Percentiles rank a stretch among this genome's conserved stretches.
Conservation (phyloP, 352 stramenopile genomes). For the Sclerospora graminicola region DNA sequence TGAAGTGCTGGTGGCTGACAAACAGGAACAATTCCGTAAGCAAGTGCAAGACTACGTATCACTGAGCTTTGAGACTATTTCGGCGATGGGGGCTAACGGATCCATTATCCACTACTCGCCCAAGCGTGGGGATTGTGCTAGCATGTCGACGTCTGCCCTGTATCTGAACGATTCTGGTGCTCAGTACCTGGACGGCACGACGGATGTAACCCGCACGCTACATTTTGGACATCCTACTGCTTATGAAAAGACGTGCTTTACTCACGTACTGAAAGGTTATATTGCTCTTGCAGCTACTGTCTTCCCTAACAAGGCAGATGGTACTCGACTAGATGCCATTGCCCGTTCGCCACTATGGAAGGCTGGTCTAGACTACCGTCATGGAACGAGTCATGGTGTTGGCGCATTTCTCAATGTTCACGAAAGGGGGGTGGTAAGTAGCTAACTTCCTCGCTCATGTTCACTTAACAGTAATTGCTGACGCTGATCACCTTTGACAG, state of each 20-base stretch:
- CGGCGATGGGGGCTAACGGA: conserved; percentile 92
- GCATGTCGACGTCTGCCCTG: conserved; percentile 88
- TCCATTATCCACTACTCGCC: conserved; percentile 95
- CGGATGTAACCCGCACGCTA: conserved; percentile 97
- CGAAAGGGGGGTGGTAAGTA: conserved; percentile 81
- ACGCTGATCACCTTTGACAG: conserved; percentile 16
- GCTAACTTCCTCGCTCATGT: not conserved
- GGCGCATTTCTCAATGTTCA: conserved; percentile 96
- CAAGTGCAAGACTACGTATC: conserved; percentile 86
- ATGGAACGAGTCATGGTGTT: conserved; percentile 97
- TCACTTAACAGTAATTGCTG: not conserved
- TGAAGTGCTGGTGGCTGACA: conserved; percentile 85
- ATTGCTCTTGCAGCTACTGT: conserved; percentile 89
- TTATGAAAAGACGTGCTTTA: conserved; percentile 94
- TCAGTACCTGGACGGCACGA: conserved; percentile 98
- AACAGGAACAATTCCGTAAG: conserved; percentile 83
- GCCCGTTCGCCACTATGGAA: conserved; percentile 92
- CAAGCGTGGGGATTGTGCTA: conserved; percentile 64
- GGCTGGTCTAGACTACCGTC: conserved; percentile 93
- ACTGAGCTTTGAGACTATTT: conserved; percentile 97
- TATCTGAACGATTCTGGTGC: conserved; percentile 98
- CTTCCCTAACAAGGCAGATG: conserved; percentile 88
- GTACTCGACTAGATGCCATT: conserved; percentile 94
- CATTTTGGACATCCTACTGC: conserved; percentile 91
- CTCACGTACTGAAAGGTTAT: conserved; percentile 94